Conservation (phyloP, 345 rosid genomes). For the Dipteronia sinensis region DNA sequence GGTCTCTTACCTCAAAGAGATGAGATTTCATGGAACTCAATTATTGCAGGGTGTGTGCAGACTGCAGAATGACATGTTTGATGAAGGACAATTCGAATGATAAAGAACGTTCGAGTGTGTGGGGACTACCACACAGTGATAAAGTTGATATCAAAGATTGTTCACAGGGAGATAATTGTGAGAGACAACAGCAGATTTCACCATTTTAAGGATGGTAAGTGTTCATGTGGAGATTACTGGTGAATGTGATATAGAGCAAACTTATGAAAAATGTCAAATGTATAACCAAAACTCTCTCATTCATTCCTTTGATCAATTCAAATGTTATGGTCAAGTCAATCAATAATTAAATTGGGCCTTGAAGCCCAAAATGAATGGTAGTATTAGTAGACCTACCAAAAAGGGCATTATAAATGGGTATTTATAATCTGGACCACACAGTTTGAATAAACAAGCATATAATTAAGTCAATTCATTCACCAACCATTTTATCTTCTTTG, state of each 20-base stretch:
- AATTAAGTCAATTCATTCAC: constrained; percentile 20
- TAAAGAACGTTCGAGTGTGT: constrained; percentile 67
- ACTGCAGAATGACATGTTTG: constrained; percentile 67
- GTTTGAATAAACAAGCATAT: background rate
- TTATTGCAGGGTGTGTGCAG: constrained; percentile 72
- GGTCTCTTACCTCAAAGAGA: constrained; percentile 46
- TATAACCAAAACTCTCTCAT: too few species aligned
- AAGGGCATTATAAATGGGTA: background rate
- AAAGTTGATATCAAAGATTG: constrained; percentile 65
- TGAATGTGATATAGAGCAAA: constrained; percentile 36
- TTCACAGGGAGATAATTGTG: constrained; percentile 60
- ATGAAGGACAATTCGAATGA: constrained; percentile 77
- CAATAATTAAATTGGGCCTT: background rate
- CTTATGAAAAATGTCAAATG: too few species aligned
- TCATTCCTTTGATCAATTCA: too few species aligned
- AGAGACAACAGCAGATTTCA: constrained; percentile 81
- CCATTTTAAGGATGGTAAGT: constrained; percentile 65
- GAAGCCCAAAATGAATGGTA: background rate
- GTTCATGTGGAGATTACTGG: constrained; percentile 88
- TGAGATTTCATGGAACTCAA: constrained; percentile 75
- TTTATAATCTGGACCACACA: constrained; percentile 9
- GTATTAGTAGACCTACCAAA: background rate
- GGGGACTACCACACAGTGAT: constrained; percentile 67
- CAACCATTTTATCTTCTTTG: constrained; percentile 19
- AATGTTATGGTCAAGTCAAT: background rate